Conservation (phyloP, 352 stramenopile species). For the Discostella stelligera region DNA sequence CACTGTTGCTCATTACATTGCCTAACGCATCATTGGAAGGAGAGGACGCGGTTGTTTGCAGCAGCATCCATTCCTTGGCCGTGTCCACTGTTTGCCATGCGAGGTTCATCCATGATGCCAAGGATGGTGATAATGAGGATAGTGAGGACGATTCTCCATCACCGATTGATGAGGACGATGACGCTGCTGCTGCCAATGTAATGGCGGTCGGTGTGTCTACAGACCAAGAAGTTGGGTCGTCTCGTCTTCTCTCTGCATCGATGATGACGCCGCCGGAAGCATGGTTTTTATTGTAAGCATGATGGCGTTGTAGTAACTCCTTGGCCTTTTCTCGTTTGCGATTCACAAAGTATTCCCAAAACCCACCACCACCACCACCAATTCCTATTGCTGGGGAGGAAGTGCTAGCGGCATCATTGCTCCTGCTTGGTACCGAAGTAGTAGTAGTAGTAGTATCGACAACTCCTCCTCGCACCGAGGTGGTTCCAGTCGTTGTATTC, state of each 20-base stretch:
- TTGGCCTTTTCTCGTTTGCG: neutral
- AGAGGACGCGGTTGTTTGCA: neutral
- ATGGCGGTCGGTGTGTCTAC: neutral
- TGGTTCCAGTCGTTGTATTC: neutral
- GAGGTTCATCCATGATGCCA: conserved; percentile 29
- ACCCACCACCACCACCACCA: no score
- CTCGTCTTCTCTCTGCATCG: no score
- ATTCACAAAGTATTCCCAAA: neutral
- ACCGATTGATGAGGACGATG: neutral
- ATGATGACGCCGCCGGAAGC: neutral
- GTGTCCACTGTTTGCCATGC: conserved; percentile 9
- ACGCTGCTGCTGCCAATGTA: neutral
- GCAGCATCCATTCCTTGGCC: conserved; percentile 13
- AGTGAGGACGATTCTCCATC: neutral
- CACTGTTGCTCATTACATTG: neutral
- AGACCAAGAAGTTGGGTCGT: neutral
- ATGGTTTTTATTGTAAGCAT: neutral
- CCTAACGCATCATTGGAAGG: neutral
- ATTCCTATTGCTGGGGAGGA: neutral
- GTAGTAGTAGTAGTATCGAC: no score
- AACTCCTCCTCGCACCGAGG: neutral
- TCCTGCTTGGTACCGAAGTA: no score
- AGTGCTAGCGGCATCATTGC: no score
- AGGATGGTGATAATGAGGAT: neutral
- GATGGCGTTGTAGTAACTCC: neutral